These are phyloP conservation scores for Pyrenophora seminiperda DNA, from an alignment of 2,329 filamentous ascomycete species.

Conservation along the genomic window DNA sequence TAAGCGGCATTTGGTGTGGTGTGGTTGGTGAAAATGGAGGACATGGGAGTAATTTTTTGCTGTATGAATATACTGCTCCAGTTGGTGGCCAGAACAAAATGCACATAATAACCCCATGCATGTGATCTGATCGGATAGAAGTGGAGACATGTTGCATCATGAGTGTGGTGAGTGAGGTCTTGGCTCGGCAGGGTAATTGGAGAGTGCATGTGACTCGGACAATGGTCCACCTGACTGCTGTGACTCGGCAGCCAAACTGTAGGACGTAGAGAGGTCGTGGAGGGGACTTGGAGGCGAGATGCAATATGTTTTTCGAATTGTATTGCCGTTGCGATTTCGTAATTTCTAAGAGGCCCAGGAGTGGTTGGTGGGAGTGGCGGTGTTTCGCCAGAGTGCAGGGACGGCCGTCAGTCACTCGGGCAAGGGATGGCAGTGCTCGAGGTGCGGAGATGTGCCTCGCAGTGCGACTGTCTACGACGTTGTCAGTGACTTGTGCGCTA, in stretches of 20 bases:
- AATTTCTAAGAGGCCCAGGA: not conserved
- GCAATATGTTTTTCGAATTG: not conserved
- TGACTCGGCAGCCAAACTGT: not conserved
- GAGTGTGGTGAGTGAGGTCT: not conserved
- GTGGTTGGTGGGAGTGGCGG: not conserved
- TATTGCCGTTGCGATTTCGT: not conserved
- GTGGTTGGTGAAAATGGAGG: constrained; percentile 6
- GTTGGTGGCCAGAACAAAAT: constrained; percentile 15
- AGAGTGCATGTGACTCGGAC: not conserved
- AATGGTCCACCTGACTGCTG: no score
- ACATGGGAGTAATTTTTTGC: constrained; percentile 12
- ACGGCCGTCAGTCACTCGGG: not conserved
- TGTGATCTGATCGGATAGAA: not conserved
- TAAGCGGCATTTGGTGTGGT: constrained; percentile 9
- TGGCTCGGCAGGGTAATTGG: constrained; percentile 3
- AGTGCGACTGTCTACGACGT: not conserved
- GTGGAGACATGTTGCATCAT: constrained; percentile 9
- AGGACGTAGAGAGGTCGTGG: not conserved
- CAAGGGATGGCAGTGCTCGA: not conserved
- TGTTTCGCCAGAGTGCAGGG: constrained; percentile 1
- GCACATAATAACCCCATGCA: constrained; percentile 14
- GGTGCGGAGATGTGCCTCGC: not conserved
- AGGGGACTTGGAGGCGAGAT: not conserved
- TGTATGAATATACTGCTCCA: constrained; percentile 28
- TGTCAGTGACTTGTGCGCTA: constrained; percentile 6